Evolutionary conservation across 1,284 basidiomycete genomes (phyloP), one percentile per base, ranked within the genome.

Genomic region (Phlebopus sp.): DNA sequence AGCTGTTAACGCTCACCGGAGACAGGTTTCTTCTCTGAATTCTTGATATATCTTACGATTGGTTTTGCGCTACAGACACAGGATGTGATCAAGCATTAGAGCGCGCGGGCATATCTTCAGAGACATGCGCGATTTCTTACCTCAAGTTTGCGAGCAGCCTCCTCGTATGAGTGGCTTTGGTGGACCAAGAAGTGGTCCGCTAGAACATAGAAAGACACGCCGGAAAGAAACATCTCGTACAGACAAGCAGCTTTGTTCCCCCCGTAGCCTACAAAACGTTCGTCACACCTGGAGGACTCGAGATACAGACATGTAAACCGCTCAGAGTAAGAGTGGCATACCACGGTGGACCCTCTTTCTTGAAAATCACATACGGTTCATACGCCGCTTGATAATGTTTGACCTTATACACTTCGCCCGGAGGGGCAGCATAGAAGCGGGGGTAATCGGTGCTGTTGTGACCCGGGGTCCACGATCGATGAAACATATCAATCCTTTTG

Each of bases 211-310:
- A 83, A 91, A 9, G 83, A 82, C 37, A 90, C 77, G 2, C 82
- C 82, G 15, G 78, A 77, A 27, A 84, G 64, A 62, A 81, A 81
- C 67, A 85, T 76, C 58, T 82, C 81, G 59, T 78, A 84, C 18
- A 84, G 63, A 56, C 83, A 84, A 7, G 80, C 81, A 1, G 82
- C 82, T 59, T 83, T 84, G 67, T 84, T 84, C 25, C 74, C 81
- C 14, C 90, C 90, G 62, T 92, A 92, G 1, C 90, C 90, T 40
- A 90, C 77, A 59, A 93, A 93, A n/a, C 90, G 79, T 60, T 92
- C 90, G 59, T 92, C 90, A 59, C 90, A 92, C 87, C 79, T 81
- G 46, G 11, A 11, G 19, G 29, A 31, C 48, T n/a, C 44, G 15
- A 35, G 14, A 18, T 4, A 42, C 15, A 4, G 35, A 23, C 31